A percentile compares a stretch with the other conserved stretches of the same genome.
Evolutionary conservation across 208 protist genomes (phyloP).

Genomic region (Strigomonas culicis): DNA sequence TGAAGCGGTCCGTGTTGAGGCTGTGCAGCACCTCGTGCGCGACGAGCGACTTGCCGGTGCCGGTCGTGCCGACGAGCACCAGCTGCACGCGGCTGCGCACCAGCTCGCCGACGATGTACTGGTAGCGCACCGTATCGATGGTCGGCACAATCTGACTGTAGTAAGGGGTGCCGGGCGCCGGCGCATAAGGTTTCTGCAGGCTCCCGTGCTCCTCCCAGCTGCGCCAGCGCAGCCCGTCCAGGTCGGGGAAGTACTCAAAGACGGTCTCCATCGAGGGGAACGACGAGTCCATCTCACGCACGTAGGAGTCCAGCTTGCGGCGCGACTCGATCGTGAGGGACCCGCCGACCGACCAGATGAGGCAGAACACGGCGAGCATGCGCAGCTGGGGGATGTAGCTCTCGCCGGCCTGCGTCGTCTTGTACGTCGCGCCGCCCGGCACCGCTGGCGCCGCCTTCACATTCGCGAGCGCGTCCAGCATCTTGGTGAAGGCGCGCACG

Average conservation of each 20-base stretch:
- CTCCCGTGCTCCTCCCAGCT: conserved; percentile 93
- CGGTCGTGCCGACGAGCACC: conserved; percentile 95
- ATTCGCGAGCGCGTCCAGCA: conserved; percentile 96
- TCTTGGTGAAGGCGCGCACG: conserved; percentile 91
- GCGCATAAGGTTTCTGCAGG: conserved; percentile 83
- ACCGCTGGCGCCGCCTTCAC: conserved; percentile 69
- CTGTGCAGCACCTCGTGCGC: conserved; percentile 81
- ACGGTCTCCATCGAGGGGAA: conserved; percentile 96
- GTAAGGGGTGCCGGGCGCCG: conserved; percentile 88
- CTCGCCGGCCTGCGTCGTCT: conserved; percentile 79
- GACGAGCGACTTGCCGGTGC: conserved; percentile 96
- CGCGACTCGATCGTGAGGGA: conserved; percentile 90
- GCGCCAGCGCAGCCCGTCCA: conserved; percentile 83
- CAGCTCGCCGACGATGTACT: conserved; percentile 93
- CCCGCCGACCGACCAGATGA: conserved; percentile 95
- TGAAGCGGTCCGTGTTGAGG: conserved; percentile 74
- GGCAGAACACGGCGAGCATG: conserved; percentile 95
- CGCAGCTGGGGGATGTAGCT: conserved; percentile 91
- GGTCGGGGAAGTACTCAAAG: conserved; percentile 97
- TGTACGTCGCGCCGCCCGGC: conserved; percentile 56
- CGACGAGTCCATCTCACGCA: conserved; percentile 94
- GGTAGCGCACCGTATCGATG: conserved; percentile 95
- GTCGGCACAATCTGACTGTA: conserved; percentile 97
- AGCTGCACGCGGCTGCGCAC: conserved; percentile 83
- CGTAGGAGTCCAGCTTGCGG: conserved; percentile 90